Evolutionary conservation across 768 basidiomycete species (phyloP).

Genomic region (Cyclocybe aegerita): DNA sequence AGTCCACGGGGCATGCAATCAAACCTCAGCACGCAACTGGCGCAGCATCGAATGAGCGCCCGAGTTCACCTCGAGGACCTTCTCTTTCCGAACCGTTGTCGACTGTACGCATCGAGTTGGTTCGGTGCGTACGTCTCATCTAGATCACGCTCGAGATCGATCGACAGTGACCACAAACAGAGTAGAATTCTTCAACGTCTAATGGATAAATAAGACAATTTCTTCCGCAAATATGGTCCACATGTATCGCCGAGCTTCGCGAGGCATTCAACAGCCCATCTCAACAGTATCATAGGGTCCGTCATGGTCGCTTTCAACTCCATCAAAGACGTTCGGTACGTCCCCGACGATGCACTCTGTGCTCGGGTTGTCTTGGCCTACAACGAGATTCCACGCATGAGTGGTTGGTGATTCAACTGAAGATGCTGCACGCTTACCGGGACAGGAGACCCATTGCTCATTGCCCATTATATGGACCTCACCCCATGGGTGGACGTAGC

Average conservation of each 20-base stretch:
- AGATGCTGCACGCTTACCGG: conserved; percentile 30
- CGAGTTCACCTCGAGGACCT: too few species aligned
- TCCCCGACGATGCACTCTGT: conserved; percentile 38
- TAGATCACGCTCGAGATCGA: too few species aligned
- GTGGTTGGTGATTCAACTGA: too few species aligned
- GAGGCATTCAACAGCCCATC: conserved; percentile 2
- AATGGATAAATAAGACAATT: too few species aligned
- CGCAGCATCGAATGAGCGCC: too few species aligned
- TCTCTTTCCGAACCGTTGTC: too few species aligned
- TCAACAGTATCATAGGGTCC: conserved; percentile 23
- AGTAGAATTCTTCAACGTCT: too few species aligned
- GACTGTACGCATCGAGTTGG: too few species aligned
- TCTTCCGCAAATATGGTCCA: background rate
- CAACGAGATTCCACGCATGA: background rate
- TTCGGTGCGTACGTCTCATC: too few species aligned
- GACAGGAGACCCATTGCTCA: conserved; percentile 50
- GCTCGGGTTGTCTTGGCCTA: conserved; percentile 60
- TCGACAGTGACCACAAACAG: too few species aligned
- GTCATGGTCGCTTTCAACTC: conserved; percentile 35
- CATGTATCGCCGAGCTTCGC: background rate
- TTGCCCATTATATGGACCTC: conserved; percentile 47
- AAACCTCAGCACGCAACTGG: too few species aligned
- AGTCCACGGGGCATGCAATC: too few species aligned
- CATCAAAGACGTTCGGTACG: conserved; percentile 37
- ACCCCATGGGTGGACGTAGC: conserved; percentile 41